Percentiles rank a stretch among this genome's conserved stretches.
Conservation (phyloP, 805 yeast species). For the Candida parachauliodes region DNA sequence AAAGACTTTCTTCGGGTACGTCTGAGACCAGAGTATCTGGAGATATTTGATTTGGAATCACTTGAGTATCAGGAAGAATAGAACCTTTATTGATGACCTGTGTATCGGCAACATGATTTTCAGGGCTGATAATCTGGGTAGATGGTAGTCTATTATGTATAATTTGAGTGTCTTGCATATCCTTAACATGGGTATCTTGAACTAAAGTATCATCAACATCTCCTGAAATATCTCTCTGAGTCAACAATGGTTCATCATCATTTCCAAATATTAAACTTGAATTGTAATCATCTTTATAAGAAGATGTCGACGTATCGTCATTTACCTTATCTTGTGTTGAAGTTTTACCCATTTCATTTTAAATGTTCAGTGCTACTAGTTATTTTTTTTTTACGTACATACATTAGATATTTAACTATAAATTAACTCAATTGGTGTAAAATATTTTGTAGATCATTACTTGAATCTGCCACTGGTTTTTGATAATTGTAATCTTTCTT, state of each 20-base stretch:
- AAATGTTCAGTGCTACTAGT: background rate
- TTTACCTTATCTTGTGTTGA: too few relatives aligned
- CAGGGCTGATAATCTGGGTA: conserved; percentile 1
- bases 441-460: conserved; percentile 1
- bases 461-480: background rate
- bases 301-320: background rate
- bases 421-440: conserved; percentile 1
- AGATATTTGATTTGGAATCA: background rate
- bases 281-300: conserved; percentile 10
- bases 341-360: conserved; percentile 2
- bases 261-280: conserved; percentile 32
- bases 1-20: conserved; percentile 4
- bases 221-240: too few relatives aligned
- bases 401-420: background rate
- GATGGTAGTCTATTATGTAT: background rate
- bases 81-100: background rate
- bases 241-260: conserved; percentile 12
- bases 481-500: conserved; percentile 26
- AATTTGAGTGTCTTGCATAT: conserved; percentile 1
- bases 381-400: background rate
- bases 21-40: conserved; percentile 9
- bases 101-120: background rate
- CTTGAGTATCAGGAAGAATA: conserved; percentile 6
- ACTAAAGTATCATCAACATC: too few relatives aligned
- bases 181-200: conserved; percentile 5